Conservation (phyloP, 1,284 basidiomycete genomes). For the Blastosporella zonata region DNA sequence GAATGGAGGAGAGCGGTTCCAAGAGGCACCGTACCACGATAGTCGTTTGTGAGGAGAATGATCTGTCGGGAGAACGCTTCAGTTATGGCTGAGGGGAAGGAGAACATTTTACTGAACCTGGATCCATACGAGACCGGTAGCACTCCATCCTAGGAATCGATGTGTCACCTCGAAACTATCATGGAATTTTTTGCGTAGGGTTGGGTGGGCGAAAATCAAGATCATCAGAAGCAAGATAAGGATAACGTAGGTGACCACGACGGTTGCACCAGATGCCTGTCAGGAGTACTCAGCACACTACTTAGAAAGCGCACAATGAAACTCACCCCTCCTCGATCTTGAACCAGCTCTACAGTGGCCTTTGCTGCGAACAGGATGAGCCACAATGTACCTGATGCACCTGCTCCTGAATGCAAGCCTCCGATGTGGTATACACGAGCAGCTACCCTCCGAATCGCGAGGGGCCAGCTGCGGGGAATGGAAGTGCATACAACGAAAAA, state of each 20-base stretch:
- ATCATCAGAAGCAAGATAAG: conserved; percentile 49
- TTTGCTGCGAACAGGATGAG: conserved; percentile 47
- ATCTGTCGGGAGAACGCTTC: conserved; percentile 30
- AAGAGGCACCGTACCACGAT: conserved; percentile 37
- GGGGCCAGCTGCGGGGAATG: conserved; percentile 53
- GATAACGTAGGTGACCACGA: conserved; percentile 51
- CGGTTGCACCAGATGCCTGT: conserved; percentile 42
- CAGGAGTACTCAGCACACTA: conserved; percentile 1
- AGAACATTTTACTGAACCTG: conserved; percentile 33
- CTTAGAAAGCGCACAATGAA: not conserved
- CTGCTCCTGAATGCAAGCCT: conserved; percentile 56
- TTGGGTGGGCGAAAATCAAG: conserved; percentile 52
- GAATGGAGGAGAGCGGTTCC: conserved; percentile 41
- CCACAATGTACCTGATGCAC: conserved; percentile 55
- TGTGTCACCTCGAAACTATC: conserved; percentile 54
- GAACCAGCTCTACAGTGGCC: conserved; percentile 49
- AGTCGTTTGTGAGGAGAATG: conserved; percentile 52
- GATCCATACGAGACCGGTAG: conserved; percentile 53
- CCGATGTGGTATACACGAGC: conserved; percentile 61
- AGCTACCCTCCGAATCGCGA: conserved; percentile 48
- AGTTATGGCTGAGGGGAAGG: not conserved
- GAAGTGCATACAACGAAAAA: conserved; percentile 53
- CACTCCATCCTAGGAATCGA: conserved; percentile 59
- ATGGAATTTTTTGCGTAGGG: conserved; percentile 45
- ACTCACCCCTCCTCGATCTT: conserved; percentile 4